These are phyloP conservation scores for Podospora tetraspora DNA, from an alignment of 495 filamentous ascomycete species.

Conservation along the genomic window DNA sequence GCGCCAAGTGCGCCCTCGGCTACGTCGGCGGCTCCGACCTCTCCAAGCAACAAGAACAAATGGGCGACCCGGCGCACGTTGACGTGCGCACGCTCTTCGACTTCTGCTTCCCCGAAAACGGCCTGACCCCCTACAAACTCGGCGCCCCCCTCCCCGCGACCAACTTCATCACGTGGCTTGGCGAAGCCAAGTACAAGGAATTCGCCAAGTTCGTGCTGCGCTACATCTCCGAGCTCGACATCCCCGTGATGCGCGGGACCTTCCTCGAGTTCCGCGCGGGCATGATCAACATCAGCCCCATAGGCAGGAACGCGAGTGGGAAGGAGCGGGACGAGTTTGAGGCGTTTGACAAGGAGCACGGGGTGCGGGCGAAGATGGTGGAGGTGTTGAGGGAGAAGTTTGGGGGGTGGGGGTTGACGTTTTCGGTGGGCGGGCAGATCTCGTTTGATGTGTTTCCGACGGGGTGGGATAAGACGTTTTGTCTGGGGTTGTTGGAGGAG, in stretches of 20 bases:
- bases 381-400: constrained; percentile 73
- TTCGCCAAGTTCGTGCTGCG: constrained; percentile 80
- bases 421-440: constrained; percentile 92
- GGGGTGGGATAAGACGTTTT: constrained; percentile 99
- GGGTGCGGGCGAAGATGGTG: constrained; percentile 68
- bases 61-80: constrained; percentile 54
- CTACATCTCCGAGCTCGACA: constrained; percentile 83
- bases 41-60: constrained; percentile 91
- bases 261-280: constrained; percentile 96
- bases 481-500: constrained; percentile 75
- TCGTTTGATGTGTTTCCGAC: constrained; percentile 96
- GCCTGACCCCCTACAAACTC: constrained; percentile 80
- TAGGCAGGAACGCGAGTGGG: constrained; percentile 84
- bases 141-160: constrained; percentile 65
- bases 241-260: constrained; percentile 87
- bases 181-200: constrained; percentile 86
- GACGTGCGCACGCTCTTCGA: constrained; percentile 81
- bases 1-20: constrained; percentile 86
- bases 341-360: constrained; percentile 68
- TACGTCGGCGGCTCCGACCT: constrained; percentile 86
- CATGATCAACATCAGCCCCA: constrained; percentile 91
- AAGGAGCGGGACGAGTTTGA: constrained; percentile 76
- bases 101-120: constrained; percentile 95
- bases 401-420: constrained; percentile 79
- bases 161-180: constrained; percentile 88